Conservation (phyloP, 1,284 basidiomycete genomes). For the Garcileccinum viscosum region DNA sequence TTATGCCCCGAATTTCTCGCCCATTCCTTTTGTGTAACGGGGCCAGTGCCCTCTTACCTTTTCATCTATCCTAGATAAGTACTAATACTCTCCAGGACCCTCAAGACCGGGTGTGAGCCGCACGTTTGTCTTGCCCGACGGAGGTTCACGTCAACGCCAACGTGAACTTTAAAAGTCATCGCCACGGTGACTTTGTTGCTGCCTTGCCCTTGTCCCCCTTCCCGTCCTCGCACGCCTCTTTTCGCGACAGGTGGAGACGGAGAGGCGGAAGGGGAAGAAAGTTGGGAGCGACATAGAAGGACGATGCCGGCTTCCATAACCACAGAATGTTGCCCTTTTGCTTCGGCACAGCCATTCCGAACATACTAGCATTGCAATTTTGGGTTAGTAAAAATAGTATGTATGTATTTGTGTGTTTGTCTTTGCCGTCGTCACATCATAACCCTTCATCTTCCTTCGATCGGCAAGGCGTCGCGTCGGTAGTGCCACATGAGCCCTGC, state of each 20-base stretch:
- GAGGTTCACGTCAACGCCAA: conserved; percentile 26
- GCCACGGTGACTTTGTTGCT: neutral
- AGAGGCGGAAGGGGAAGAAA: neutral
- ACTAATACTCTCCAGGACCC: conserved; percentile 2
- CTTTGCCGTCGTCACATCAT: conserved; percentile 19
- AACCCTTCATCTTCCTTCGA: conserved; percentile 12
- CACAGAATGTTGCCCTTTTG: neutral
- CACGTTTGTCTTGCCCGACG: conserved; percentile 9
- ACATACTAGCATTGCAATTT: neutral
- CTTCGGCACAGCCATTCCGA: conserved; percentile 22
- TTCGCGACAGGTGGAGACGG: neutral
- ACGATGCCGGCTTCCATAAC: conserved; percentile 1
- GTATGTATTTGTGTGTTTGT: conserved; percentile 6
- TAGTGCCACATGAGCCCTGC: neutral
- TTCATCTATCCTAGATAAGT: conserved; percentile 34
- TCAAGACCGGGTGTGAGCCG: conserved; percentile 21
- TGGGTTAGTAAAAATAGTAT: neutral
- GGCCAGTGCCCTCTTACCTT: conserved; percentile 8
- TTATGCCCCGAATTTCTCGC: neutral
- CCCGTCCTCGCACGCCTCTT: conserved; percentile 11
- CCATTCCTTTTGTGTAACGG: conserved; percentile 10
- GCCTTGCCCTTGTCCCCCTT: neutral
- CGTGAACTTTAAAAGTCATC: conserved; percentile 5
- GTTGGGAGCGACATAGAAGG: neutral
- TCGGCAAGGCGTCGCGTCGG: conserved; percentile 15